A percentile compares a stretch with the other conserved stretches of the same genome.
These are phyloP conservation scores for Aspergillus sergii DNA, from an alignment of 2,329 filamentous ascomycete genomes.

Conservation along the genomic window DNA sequence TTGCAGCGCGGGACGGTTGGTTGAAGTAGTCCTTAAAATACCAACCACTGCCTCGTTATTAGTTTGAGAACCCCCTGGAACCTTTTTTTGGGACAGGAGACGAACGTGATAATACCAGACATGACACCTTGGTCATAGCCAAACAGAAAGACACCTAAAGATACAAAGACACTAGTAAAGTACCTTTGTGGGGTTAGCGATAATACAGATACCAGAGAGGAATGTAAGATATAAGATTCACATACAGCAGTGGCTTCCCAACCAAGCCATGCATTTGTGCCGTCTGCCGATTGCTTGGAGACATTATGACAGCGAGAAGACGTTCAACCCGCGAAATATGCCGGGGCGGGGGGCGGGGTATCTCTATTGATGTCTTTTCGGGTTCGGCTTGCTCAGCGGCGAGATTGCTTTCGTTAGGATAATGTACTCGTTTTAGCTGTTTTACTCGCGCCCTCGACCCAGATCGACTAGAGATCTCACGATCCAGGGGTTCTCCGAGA, in stretches of 20 bases:
- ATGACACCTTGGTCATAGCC: slow-evolving; percentile 68
- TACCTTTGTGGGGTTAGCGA: slow-evolving; percentile 61
- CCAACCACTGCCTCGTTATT: slow-evolving; percentile 62
- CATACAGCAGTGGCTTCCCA: slow-evolving; percentile 89
- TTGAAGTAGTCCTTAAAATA: slow-evolving; percentile 93
- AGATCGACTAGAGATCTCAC: slow-evolving; percentile 54
- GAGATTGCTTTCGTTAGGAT: slow-evolving; percentile 54
- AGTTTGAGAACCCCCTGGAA: slow-evolving; percentile 11
- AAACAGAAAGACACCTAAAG: slow-evolving; percentile 66
- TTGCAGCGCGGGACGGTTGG: slow-evolving; percentile 80
- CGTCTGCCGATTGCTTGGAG: slow-evolving; percentile 67
- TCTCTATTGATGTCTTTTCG: slow-evolving; percentile 61
- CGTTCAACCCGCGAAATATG: slow-evolving; percentile 68
- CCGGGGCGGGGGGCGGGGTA: slow-evolving; percentile 69
- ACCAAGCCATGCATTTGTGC: slow-evolving; percentile 86
- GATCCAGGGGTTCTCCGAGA: slow-evolving; percentile 67
- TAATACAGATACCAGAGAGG: slow-evolving; percentile 7
- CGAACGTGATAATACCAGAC: slow-evolving; percentile 69
- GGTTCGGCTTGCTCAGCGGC: slow-evolving; percentile 41
- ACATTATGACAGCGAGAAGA: slow-evolving; percentile 82
- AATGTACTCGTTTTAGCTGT: slow-evolving; percentile 69
- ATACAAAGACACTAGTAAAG: slow-evolving; percentile 82
- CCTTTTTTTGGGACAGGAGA: slow-evolving; percentile 20
- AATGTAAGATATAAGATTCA: slow-evolving; percentile 14
- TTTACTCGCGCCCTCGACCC: slow-evolving; percentile 37